Conservation (phyloP, 1,284 basidiomycete species). For the Fomitopsis betulina region DNA sequence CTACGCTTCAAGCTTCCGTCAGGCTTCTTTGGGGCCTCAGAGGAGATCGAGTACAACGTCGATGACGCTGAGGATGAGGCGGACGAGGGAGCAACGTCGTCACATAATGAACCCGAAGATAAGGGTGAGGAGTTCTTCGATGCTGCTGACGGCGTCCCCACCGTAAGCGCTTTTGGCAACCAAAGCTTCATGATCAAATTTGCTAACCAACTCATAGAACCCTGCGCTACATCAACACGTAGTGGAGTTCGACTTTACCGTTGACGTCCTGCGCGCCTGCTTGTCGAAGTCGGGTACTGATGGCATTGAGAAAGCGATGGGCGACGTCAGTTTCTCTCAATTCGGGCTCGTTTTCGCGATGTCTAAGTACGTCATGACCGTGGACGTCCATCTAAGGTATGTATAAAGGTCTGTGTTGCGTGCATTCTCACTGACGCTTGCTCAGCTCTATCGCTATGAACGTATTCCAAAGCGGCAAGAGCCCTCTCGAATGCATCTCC, state of each 20-base stretch:
- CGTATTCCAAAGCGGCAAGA: constrained; percentile 58
- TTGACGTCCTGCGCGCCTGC: constrained; percentile 83
- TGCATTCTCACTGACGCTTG: neutral
- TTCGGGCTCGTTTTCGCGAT: constrained; percentile 77
- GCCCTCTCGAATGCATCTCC: constrained; percentile 72
- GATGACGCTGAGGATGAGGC: constrained; percentile 54
- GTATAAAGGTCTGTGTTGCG: constrained; percentile 18
- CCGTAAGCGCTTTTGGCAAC: constrained; percentile 37
- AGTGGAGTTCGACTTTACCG: constrained; percentile 89
- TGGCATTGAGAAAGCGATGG: constrained; percentile 69
- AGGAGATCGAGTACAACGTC: constrained; percentile 61
- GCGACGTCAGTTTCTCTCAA: constrained; percentile 76
- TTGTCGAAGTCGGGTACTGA: constrained; percentile 68
- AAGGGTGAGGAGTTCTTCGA: constrained; percentile 71
- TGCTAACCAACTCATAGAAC: constrained; percentile 27
- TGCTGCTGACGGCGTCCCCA: constrained; percentile 57
- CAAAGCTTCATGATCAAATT: neutral
- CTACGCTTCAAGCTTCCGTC: constrained; percentile 46
- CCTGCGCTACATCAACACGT: constrained; percentile 74
- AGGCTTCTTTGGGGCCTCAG: constrained; percentile 45
- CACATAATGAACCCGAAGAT: constrained; percentile 23
- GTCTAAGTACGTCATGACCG: constrained; percentile 84
- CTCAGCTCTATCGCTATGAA: constrained; percentile 65
- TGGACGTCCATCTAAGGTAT: constrained; percentile 80
- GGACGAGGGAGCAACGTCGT: constrained; percentile 30